Base-by-base conservation (phyloP, 805 yeast species). In the Metschnikowia arizonensis region DNA sequence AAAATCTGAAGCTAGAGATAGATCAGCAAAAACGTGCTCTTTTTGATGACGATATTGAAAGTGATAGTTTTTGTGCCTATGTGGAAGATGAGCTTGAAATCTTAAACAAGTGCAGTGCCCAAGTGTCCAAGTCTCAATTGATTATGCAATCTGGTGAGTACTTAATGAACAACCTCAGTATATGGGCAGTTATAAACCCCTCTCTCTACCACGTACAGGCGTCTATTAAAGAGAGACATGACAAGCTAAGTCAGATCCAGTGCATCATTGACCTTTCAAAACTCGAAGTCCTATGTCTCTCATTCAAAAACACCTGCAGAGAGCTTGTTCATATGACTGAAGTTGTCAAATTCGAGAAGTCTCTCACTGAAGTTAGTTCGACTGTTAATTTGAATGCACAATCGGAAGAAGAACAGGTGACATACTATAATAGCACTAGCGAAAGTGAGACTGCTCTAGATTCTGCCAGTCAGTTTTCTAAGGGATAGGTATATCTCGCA, bases 321-420 rank as follows among this genome's bases (percentile, higher is more conserved):
- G 33, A 37, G 33, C 40, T 37, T 8, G 28, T 28, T n/a, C 40
- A 29, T 5, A 28, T 37, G 33, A 37, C 40, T 18, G 33, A 18
- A 14, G 25, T 37, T 9, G 24, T 37, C 4, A 11, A 4, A 8
- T 18, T 28, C 6, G 33, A 23, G 3, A 19, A 18, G 15, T 21
- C 33, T 14, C 3, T 9, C 5, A 23, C 29, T 4, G 38, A 34
- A 6, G 29, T 28, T 7, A 34, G 29, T 14, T 34, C n/a, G 29
- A 34, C 29, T 0, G 18, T n/a, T 10, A 18, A 19, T 12, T 9
- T n/a, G 5, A 12, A 34, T 23, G 18, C 21, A 32, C 34, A 21
- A 5, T 21, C 36, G 7, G 25, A 14, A 8, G 38, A 10, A 10
- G 29, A 23, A n/a, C 38, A 23, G 29, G 38, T 10, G 10, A 19